Evolutionary conservation across 768 basidiomycete genomes (phyloP), one percentile per base, ranked within the genome.

Genomic region (Cubamyces sp.): DNA sequence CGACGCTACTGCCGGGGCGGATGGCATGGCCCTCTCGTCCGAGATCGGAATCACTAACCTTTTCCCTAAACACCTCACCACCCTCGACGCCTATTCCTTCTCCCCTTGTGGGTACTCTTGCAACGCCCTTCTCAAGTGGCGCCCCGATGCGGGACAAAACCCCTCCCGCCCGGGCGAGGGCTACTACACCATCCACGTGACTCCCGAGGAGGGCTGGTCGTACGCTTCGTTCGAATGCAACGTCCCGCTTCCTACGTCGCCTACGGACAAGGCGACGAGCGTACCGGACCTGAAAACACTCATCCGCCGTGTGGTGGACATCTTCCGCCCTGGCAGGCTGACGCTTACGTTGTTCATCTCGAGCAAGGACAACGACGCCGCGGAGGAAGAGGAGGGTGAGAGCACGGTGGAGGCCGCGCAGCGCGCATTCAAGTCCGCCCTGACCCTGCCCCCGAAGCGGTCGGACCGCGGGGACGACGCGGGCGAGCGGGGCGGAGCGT

Each of bases 171-270:
- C 69, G 18, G 86, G 86, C 16, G 97, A 98, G 74, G 94, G 96
- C 41, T 99, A 99, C 76, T 98, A 93, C 74, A 98, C 94, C 7
- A 96, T 99, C 58, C 97, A 99, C 73, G 96, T 98, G 62, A 99
- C 97, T 0, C 97, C 97, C 26, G 97, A 98, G 75, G 88, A 92
- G 69, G 96, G 92, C 58, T 98, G 94, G 91, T 97, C 95, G 48
- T 99, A 97, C 75, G 97, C 97, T 65, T 94, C 91, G 70, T 98
- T 99, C 79, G 97, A 99, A 77, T 96, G 94, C 79, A 99, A 99
- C 75, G 86, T 97, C n/a, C 93, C 93, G 4, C 78, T 89, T 46
- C 73, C 77, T 45, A 64, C 75, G 45, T 72, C 74, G 26, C 74
- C 78, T 16, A 76, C 76, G 57, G 60, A 62, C 47, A 52, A 49